Evolutionary conservation across 2,329 filamentous ascomycete genomes (phyloP).

Genomic region (Lecanicillium sp.): DNA sequence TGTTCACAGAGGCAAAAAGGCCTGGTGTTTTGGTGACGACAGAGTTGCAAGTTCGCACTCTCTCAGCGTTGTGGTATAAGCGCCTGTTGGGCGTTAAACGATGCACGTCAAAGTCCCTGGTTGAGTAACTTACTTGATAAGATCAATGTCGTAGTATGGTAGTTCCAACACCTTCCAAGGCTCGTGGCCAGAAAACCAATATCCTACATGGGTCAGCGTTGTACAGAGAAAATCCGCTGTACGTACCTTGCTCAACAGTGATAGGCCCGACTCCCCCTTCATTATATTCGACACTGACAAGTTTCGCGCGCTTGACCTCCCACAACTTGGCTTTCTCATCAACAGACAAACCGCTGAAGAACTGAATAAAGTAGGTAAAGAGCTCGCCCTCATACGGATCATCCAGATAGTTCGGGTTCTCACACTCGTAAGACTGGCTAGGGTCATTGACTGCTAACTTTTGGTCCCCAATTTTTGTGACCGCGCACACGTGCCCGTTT

Average conservation of each 20-base stretch:
- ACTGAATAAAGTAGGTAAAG: conserved; percentile 34
- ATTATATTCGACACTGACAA: conserved; percentile 32
- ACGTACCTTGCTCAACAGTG: conserved; percentile 34
- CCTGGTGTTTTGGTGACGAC: conserved; percentile 31
- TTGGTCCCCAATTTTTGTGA: conserved; percentile 31
- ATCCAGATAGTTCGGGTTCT: conserved; percentile 28
- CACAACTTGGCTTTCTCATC: conserved; percentile 31
- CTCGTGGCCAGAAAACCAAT: conserved; percentile 37
- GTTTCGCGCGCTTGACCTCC: conserved; percentile 32
- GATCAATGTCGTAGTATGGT: conserved; percentile 36
- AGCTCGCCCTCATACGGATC: conserved; percentile 40
- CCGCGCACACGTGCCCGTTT: conserved; percentile 34
- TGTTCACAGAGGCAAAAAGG: conserved; percentile 38
- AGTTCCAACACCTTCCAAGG: conserved; percentile 37
- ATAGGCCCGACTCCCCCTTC: conserved; percentile 32
- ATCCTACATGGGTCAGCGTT: conserved; percentile 23
- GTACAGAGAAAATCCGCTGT: background rate
- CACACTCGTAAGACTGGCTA: conserved; percentile 30
- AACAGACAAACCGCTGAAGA: conserved; percentile 29
- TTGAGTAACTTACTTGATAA: conserved; percentile 26
- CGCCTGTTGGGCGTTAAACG: conserved; percentile 20
- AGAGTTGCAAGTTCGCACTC: conserved; percentile 37
- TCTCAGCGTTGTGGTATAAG: conserved; percentile 33
- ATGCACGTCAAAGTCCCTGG: background rate
- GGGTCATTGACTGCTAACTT: conserved; percentile 23